phyloP scores from a whole-genome alignment of 2,329 filamentous ascomycete species.

The Fusarium solani-melongenae region DNA sequence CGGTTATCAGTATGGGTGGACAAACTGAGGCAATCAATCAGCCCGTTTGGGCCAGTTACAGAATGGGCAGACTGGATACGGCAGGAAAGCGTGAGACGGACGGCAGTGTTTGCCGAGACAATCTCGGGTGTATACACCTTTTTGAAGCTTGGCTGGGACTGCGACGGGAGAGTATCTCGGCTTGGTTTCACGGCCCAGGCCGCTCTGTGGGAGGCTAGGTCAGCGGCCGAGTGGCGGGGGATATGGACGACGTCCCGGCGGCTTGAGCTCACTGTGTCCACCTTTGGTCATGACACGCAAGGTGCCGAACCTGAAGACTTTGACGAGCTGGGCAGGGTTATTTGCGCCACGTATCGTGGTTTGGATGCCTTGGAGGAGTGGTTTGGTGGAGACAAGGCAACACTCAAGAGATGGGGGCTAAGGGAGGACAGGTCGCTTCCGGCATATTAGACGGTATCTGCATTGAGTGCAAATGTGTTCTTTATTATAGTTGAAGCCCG shows the following conservation, averaged over 20 bases:
- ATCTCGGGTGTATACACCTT: constrained; percentile 3
- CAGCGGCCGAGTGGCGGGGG: constrained; percentile 7
- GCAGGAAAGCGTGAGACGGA: constrained; percentile 9
- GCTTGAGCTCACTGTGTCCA: constrained; percentile 2
- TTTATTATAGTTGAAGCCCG: too few relatives aligned
- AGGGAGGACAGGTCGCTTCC: neutral
- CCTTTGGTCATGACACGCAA: neutral
- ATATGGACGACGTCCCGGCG: neutral
- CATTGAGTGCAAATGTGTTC: too few relatives aligned
- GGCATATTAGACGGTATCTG: neutral
- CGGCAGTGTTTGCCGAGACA: constrained; percentile 3
- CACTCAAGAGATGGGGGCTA: constrained; percentile 8
- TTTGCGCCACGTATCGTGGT: neutral
- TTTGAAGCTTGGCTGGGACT: constrained; percentile 7
- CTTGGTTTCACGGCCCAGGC: constrained; percentile 15
- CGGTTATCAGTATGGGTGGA: neutral
- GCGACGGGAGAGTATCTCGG: neutral
- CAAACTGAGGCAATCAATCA: neutral
- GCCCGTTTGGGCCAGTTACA: neutral
- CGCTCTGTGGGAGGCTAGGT: constrained; percentile 7
- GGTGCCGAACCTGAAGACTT: neutral
- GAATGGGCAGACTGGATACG: constrained; percentile 10
- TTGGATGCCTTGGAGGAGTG: constrained; percentile 15
- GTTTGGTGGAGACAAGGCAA: neutral
- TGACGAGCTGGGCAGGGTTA: constrained; percentile 1